These are phyloP conservation scores for Cyphellophora europaea DNA, from an alignment of 2,329 filamentous ascomycete genomes.

Conservation along the genomic window DNA sequence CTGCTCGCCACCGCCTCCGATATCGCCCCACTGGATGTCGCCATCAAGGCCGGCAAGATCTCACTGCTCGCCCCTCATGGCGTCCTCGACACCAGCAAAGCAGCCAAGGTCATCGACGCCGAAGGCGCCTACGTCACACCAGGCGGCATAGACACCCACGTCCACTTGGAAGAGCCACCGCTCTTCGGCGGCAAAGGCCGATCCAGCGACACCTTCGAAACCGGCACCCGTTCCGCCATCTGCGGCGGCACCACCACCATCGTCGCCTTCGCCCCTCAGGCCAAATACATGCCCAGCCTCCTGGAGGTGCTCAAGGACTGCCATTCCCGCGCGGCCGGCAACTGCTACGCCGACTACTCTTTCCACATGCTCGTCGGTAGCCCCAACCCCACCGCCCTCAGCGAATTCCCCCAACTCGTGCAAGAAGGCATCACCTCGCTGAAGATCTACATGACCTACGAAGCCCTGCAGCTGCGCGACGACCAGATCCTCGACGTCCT, in stretches of 20 bases:
- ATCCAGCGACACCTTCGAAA: slow-evolving; percentile 34
- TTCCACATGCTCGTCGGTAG: slow-evolving; percentile 35
- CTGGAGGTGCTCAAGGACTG: slow-evolving; percentile 38
- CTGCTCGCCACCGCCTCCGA: slow-evolving; percentile 38
- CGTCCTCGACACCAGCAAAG: slow-evolving; percentile 24
- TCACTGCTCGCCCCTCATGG: slow-evolving; percentile 28
- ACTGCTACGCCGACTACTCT: slow-evolving; percentile 48
- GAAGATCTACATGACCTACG: slow-evolving; percentile 41
- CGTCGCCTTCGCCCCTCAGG: slow-evolving; percentile 47
- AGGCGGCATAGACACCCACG: slow-evolving; percentile 40
- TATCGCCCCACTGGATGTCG: slow-evolving; percentile 35
- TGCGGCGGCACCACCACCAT: slow-evolving; percentile 52
- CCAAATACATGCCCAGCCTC: slow-evolving; percentile 34
- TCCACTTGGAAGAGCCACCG: slow-evolving; percentile 36
- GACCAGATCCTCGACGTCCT: slow-evolving; percentile 33
- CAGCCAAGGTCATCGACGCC: slow-evolving; percentile 34
- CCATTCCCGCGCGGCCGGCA: slow-evolving; percentile 33
- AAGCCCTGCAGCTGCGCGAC: slow-evolving; percentile 30
- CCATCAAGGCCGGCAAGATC: slow-evolving; percentile 37
- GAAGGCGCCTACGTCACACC: slow-evolving; percentile 22
- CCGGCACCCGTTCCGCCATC: slow-evolving; percentile 45
- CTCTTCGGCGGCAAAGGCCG: slow-evolving; percentile 34
- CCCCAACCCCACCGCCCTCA: slow-evolving; percentile 22
- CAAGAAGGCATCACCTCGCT: slow-evolving; percentile 33
- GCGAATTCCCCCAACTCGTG: slow-evolving; percentile 29